Conservation (phyloP, 1,284 basidiomycete genomes). For the Pholiota adiposa region DNA sequence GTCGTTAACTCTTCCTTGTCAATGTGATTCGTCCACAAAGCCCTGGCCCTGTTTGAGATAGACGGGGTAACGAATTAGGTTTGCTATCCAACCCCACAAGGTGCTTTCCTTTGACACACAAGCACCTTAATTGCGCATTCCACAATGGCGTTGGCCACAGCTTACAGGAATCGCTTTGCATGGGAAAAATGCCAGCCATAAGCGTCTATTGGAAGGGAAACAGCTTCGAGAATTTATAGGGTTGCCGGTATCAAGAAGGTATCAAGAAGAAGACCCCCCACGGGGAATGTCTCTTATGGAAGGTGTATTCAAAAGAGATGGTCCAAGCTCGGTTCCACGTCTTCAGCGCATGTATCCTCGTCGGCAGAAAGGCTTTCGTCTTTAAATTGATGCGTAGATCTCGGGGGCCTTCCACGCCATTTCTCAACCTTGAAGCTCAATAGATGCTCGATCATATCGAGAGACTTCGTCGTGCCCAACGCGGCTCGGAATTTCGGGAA, state of each 20-base stretch:
- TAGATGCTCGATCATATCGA: slow-evolving; percentile 51
- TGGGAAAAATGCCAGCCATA: not conserved
- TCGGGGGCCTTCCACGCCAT: slow-evolving; percentile 50
- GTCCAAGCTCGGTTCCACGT: slow-evolving; percentile 2
- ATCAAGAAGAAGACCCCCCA: not conserved
- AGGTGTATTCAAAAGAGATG: slow-evolving; percentile 2
- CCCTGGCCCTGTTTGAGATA: not conserved
- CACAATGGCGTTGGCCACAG: not conserved
- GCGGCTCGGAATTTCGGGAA: slow-evolving; percentile 56
- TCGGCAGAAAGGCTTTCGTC: slow-evolving; percentile 15
- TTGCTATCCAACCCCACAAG: not conserved
- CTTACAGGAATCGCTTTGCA: not conserved
- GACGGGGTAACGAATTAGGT: not conserved
- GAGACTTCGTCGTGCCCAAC: slow-evolving; percentile 42
- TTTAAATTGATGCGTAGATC: slow-evolving; percentile 21
- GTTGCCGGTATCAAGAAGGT: not conserved
- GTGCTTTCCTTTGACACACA: not conserved
- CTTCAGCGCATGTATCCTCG: not conserved
- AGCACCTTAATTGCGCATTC: not conserved
- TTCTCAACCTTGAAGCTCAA: slow-evolving; percentile 47
- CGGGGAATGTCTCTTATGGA: not conserved
- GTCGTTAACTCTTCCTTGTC: not conserved
- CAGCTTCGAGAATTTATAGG: not conserved
- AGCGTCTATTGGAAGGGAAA: not conserved
- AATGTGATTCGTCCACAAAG: not conserved